A percentile compares a stretch with the other conserved stretches of the same genome.
phyloP scores from a whole-genome alignment of 2,329 filamentous ascomycete species.

The Botryotinia calthae region DNA sequence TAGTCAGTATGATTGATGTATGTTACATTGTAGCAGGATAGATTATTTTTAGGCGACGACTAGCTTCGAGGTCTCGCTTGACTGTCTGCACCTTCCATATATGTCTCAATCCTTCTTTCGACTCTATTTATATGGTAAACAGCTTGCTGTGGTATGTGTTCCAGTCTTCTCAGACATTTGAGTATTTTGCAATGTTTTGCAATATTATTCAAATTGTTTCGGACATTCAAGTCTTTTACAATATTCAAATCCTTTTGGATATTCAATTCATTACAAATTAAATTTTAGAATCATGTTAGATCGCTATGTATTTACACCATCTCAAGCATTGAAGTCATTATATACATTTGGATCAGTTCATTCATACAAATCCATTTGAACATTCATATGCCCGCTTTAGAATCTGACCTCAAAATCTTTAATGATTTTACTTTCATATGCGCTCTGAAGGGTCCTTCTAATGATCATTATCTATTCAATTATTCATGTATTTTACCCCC shows the following conservation, averaged over 20 bases:
- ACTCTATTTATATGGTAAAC: not conserved
- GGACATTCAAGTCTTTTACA: not conserved
- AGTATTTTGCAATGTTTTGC: not conserved
- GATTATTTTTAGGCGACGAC: not conserved
- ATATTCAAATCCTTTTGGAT: not conserved
- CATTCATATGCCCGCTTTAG: not conserved
- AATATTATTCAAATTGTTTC: not conserved
- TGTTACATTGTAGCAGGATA: not conserved
- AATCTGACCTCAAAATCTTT: not conserved
- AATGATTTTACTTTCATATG: not conserved
- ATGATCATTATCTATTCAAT: not conserved
- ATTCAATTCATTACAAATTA: not conserved
- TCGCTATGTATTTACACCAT: not conserved
- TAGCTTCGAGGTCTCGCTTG: not conserved
- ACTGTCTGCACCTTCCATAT: not conserved
- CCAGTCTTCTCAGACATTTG: not conserved
- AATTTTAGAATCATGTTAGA: fast-evolving
- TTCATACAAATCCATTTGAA: fast-evolving
- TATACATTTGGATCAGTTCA: not conserved
- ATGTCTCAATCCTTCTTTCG: not conserved
- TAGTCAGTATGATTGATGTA: not conserved
- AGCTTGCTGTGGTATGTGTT: not conserved
- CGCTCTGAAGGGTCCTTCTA: not conserved
- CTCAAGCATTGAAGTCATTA: not conserved
- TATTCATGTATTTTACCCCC: not conserved